A percentile compares a stretch with the other conserved stretches of the same genome.
Conservation (phyloP, 768 basidiomycete species). For the Hypsizygus marmoreus region DNA sequence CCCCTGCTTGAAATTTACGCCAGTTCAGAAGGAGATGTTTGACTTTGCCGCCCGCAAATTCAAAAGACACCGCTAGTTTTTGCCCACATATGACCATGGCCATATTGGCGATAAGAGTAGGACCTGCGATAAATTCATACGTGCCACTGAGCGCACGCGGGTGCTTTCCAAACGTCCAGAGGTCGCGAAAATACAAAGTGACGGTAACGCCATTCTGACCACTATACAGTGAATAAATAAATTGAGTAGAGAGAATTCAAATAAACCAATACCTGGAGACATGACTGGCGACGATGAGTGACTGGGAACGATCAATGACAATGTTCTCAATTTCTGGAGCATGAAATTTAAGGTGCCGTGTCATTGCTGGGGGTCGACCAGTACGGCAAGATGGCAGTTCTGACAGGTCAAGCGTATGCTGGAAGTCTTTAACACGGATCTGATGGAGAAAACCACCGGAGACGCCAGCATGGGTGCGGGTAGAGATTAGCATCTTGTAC, state of each 20-base stretch:
- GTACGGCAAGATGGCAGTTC: constrained; percentile 54
- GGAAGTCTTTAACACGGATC: constrained; percentile 38
- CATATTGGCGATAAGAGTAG: constrained; percentile 35
- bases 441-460: constrained; percentile 50
- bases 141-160: constrained; percentile 39
- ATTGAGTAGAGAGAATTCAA: constrained; percentile 1
- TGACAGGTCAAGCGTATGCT: constrained; percentile 43
- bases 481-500: constrained; percentile 40
- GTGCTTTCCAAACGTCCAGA: constrained; percentile 60
- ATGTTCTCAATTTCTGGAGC: constrained; percentile 45
- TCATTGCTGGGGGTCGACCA: constrained; percentile 41
- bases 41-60: constrained; percentile 39
- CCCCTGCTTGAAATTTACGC: constrained; percentile 48
- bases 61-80: constrained; percentile 44
- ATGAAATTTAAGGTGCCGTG: constrained; percentile 46
- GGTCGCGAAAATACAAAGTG: constrained; percentile 54
- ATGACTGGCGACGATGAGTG: constrained; percentile 45
- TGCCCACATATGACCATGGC: constrained; percentile 43
- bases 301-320: constrained; percentile 46
- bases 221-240: constrained; percentile 20
- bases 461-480: constrained; percentile 39
- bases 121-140: constrained; percentile 43
- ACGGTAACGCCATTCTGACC: constrained; percentile 43
- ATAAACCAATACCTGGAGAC: constrained; percentile 35
- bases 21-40: constrained; percentile 54